Conservation (phyloP, 2,329 filamentous ascomycete genomes). For the Lasiodiplodia hormozganensis region DNA sequence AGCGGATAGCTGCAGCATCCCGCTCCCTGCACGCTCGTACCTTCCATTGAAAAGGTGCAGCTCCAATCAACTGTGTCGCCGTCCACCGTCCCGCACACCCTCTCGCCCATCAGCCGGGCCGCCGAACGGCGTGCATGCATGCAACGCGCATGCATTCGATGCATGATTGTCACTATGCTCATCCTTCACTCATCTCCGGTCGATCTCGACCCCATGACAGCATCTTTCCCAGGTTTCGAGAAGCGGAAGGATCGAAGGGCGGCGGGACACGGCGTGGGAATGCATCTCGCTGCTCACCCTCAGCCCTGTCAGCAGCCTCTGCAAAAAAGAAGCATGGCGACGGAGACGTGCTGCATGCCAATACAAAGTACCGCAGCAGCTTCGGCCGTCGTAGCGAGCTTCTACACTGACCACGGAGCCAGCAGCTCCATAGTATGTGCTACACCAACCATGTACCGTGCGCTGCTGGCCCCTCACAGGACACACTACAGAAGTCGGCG, state of each 20-base stretch:
- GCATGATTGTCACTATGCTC: constrained; percentile 11
- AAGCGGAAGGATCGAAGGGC: background rate
- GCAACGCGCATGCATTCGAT: background rate
- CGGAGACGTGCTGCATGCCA: background rate
- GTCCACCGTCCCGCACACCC: constrained; percentile 9
- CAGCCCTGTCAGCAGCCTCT: background rate
- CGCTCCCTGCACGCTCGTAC: constrained; percentile 6
- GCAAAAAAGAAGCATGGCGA: background rate
- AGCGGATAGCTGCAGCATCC: constrained; percentile 24
- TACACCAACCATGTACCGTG: background rate
- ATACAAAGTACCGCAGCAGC: background rate
- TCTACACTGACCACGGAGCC: constrained; percentile 1
- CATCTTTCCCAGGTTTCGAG: background rate
- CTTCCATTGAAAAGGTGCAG: background rate
- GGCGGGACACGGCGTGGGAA: background rate
- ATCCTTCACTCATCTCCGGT: background rate
- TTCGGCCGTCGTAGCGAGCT: background rate
- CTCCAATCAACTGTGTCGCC: background rate
- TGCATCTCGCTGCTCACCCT: background rate
- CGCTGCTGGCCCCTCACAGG: background rate
- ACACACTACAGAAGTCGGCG: too few species aligned
- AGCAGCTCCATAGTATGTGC: background rate
- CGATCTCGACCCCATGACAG: constrained; percentile 1
- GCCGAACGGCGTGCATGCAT: constrained; percentile 24
- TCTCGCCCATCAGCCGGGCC: background rate